Percentiles rank a stretch among this genome's conserved stretches.
Evolutionary conservation across 1,139 yeast species (phyloP).

Genomic region (Blastobotrys arbuscula): DNA sequence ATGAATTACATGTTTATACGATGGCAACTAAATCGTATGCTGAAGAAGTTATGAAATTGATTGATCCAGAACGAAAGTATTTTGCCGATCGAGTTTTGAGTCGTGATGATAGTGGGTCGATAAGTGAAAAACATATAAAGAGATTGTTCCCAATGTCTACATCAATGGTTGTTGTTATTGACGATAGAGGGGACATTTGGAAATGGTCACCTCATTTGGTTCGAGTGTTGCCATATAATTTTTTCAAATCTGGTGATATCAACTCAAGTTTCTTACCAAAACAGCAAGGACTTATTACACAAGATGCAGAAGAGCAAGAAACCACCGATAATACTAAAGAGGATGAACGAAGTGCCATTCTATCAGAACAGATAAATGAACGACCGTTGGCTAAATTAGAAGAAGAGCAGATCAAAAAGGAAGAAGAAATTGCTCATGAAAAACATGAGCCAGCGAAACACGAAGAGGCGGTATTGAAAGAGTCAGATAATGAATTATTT

Average conservation of each 20-base stretch:
- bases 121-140: constrained; percentile 82
- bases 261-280: constrained; percentile 88
- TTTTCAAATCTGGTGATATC: constrained; percentile 96
- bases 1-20: constrained; percentile 92
- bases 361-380: constrained; percentile 64
- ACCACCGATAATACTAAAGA: neutral
- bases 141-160: constrained; percentile 94
- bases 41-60: constrained; percentile 77
- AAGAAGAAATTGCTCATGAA: constrained; percentile 24
- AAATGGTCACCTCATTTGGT: constrained; percentile 90
- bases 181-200: constrained; percentile 99
- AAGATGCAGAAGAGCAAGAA: neutral
- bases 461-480: constrained; percentile 49
- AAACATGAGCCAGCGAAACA: constrained; percentile 11
- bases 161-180: constrained; percentile 92
- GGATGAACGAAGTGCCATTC: constrained; percentile 48
- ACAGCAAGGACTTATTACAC: constrained; percentile 47
- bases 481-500: constrained; percentile 73
- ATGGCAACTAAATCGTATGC: constrained; percentile 99
- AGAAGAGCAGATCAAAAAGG: constrained; percentile 54
- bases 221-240: constrained; percentile 91
- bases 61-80: constrained; percentile 80
- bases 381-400: constrained; percentile 83
- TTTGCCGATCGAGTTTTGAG: constrained; percentile 90
- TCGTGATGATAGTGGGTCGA: constrained; percentile 90